Percentiles rank a stretch among this genome's conserved stretches.
Evolutionary conservation across 352 stramenopile genomes (phyloP).

Genomic region (Globisporangium splendens): DNA sequence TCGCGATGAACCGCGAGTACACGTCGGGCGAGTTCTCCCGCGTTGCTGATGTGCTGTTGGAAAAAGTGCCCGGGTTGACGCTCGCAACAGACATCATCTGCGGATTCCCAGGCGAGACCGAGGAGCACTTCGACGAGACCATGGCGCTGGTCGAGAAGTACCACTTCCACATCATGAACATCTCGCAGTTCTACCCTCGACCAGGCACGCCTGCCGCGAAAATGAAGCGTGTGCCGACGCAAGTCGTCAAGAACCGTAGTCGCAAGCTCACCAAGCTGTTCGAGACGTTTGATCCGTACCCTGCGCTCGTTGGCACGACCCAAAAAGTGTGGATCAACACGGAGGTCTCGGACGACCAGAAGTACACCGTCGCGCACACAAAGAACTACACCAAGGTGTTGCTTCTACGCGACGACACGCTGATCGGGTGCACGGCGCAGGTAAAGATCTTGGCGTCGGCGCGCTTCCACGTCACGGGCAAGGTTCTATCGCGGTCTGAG

Average conservation of each 20-base stretch:
- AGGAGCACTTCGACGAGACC: conserved; percentile 87
- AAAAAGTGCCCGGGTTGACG: conserved; percentile 75
- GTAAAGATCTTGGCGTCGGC: conserved; percentile 51
- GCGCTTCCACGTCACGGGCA: conserved; percentile 74
- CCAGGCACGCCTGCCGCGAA: conserved; percentile 88
- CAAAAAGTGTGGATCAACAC: conserved; percentile 82
- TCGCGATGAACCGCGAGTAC: conserved; percentile 92
- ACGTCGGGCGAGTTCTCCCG: conserved; percentile 73
- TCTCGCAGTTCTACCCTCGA: conserved; percentile 92
- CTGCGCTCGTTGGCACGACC: conserved; percentile 48
- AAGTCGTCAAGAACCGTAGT: conserved; percentile 88
- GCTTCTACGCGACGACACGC: conserved; percentile 61
- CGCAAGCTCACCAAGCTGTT: conserved; percentile 85
- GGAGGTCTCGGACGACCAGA: conserved; percentile 76
- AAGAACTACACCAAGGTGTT: conserved; percentile 94
- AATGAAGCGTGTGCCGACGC: conserved; percentile 85
- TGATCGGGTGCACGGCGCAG: conserved; percentile 68
- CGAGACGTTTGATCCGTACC: conserved; percentile 80
- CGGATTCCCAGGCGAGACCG: conserved; percentile 87
- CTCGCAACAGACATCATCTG: conserved; percentile 93
- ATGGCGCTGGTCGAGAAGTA: conserved; percentile 87
- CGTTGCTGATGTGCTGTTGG: conserved; percentile 73
- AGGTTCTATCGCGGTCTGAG: conserved; percentile 55
- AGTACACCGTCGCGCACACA: conserved; percentile 84
- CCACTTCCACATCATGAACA: conserved; percentile 90